phyloP scores from a whole-genome alignment of 2,329 filamentous ascomycete species.

The Dactylellina haptotyla region DNA sequence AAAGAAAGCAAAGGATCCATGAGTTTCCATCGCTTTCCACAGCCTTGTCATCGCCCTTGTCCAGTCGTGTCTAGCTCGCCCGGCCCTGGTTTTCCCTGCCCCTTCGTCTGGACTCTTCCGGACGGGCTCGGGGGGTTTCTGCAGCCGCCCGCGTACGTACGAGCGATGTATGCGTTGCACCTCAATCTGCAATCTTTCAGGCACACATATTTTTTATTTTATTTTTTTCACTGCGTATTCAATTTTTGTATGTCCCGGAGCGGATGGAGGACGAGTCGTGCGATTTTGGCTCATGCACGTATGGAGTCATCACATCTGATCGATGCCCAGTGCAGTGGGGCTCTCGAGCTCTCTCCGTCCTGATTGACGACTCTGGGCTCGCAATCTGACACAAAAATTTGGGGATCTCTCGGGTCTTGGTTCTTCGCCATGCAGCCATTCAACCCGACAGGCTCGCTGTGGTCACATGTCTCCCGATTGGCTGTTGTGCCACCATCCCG shows the following conservation, averaged over 20 bases:
- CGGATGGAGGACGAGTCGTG: not conserved
- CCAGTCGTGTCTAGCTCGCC: constrained; percentile 1
- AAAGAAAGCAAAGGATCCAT: constrained; percentile 43
- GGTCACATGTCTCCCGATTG: constrained; percentile 15
- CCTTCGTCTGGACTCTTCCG: too few species aligned
- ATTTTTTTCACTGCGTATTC: too few species aligned
- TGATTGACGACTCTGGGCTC: not conserved
- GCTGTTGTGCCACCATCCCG: constrained; percentile 9
- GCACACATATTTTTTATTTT: not conserved
- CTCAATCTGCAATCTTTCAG: not conserved
- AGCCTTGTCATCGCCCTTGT: constrained; percentile 49
- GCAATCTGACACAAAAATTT: constrained; percentile 10
- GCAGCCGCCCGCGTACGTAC: too few species aligned
- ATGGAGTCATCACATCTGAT: constrained; percentile 51
- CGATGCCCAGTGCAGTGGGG: constrained; percentile 1
- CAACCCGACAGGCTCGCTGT: not conserved
- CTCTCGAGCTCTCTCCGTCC: not conserved
- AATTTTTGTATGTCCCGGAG: too few species aligned
- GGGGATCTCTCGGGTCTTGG: not conserved
- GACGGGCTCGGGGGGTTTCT: too few species aligned
- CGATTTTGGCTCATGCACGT: constrained; percentile 34
- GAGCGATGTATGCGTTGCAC: too few species aligned
- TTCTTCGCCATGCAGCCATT: not conserved
- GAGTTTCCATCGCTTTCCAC: constrained; percentile 54
- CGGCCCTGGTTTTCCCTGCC: not conserved